These are phyloP conservation scores for Fusarium sp. DNA, from an alignment of 2,329 filamentous ascomycete species.

Conservation along the genomic window DNA sequence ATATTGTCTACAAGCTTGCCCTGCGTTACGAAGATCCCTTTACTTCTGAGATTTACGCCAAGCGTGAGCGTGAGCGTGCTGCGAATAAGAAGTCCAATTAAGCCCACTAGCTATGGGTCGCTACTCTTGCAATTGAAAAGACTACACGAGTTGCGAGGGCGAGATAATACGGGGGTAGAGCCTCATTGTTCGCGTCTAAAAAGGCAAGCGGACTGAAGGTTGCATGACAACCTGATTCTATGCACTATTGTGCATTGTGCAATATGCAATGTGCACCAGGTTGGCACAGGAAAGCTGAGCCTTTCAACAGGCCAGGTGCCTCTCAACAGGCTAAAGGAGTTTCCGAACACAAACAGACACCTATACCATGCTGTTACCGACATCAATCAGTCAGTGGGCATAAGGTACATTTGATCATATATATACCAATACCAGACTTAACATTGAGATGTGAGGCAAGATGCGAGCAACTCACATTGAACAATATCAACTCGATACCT, in stretches of 20 bases:
- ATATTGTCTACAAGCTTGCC: conserved; percentile 82
- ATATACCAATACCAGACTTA: conserved; percentile 29
- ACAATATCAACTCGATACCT: not conserved
- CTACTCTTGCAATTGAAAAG: conserved; percentile 19
- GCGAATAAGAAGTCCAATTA: conserved; percentile 65
- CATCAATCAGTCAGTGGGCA: conserved; percentile 29
- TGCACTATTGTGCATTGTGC: conserved; percentile 27
- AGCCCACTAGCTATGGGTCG: conserved; percentile 22
- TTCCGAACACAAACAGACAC: conserved; percentile 29
- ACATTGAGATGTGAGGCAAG: conserved; percentile 20
- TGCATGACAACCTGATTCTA: conserved; percentile 6
- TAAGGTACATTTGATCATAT: conserved; percentile 29
- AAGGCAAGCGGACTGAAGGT: not conserved
- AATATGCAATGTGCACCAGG: conserved; percentile 28
- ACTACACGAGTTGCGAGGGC: conserved; percentile 6
- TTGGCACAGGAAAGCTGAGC: conserved; percentile 40
- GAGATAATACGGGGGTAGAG: not conserved
- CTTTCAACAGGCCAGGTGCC: conserved; percentile 46
- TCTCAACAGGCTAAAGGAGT: conserved; percentile 47
- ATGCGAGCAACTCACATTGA: not conserved
- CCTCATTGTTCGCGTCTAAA: not conserved
- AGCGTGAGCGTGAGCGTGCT: conserved; percentile 73
- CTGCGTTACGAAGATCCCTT: conserved; percentile 93
- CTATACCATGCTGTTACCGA: conserved; percentile 34
- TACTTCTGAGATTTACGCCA: conserved; percentile 91